phyloP scores from a whole-genome alignment of 345 rosid species.

The Abelmoschus esculentus region DNA sequence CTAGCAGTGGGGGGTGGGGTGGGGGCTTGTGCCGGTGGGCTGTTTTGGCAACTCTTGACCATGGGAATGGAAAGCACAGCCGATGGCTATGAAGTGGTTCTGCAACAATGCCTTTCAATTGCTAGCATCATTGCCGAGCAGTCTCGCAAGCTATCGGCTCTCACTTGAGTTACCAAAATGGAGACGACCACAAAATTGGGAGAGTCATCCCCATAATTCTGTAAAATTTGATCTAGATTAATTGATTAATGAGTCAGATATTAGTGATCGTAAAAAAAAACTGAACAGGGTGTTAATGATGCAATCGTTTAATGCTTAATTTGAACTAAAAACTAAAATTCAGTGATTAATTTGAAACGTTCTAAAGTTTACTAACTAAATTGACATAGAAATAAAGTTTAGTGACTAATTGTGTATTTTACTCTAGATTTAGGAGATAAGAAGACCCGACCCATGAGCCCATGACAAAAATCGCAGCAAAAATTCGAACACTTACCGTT shows the following conservation, averaged over 20 bases:
- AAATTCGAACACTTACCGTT: background rate
- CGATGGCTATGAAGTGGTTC: slow-evolving; percentile 59
- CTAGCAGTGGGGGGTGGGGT: slow-evolving; percentile 32
- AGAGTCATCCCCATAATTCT: too few relatives aligned
- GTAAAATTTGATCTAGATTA: too few relatives aligned
- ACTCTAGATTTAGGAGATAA: background rate
- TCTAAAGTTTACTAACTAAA: too few relatives aligned
- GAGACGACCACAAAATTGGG: too few relatives aligned
- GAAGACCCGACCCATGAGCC: background rate
- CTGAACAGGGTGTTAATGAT: too few relatives aligned
- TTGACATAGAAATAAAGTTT: too few relatives aligned
- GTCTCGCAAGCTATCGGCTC: slow-evolving; percentile 37
- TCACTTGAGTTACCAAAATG: background rate
- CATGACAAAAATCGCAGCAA: background rate
- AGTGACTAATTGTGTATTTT: too few relatives aligned
- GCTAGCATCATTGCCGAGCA: slow-evolving; percentile 45
- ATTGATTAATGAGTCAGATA: too few relatives aligned
- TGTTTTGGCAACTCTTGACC: slow-evolving; percentile 63
- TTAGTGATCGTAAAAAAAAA: too few relatives aligned
- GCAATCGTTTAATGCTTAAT: too few relatives aligned
- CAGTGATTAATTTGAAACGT: too few relatives aligned
- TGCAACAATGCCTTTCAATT: slow-evolving; percentile 48
- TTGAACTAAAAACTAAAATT: too few relatives aligned
- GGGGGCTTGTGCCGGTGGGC: slow-evolving; percentile 51
- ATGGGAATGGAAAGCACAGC: slow-evolving; percentile 31